phyloP scores from a whole-genome alignment of 2,329 filamentous ascomycete species.

The Fusarium bulbicola region DNA sequence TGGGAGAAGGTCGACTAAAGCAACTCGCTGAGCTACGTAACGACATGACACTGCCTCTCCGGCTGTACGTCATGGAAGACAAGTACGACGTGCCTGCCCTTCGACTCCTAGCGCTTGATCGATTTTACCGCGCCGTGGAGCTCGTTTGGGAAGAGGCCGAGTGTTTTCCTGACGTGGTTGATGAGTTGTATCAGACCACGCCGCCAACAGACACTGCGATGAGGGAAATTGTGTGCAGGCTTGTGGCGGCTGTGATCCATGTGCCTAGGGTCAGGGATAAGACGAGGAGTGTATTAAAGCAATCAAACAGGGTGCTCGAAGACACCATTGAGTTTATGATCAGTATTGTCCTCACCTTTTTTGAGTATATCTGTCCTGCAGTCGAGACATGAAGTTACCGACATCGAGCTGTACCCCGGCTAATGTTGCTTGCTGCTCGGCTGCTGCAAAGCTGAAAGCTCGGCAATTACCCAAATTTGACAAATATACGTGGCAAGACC shows the following conservation, averaged over 20 bases:
- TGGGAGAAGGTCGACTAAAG: background rate
- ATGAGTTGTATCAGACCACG: constrained; percentile 20
- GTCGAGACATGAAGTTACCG: background rate
- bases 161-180: constrained; percentile 7
- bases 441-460: background rate
- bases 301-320: no score
- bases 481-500: background rate
- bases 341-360: no score
- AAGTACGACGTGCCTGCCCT: constrained; percentile 49
- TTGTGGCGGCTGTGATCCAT: constrained; percentile 6
- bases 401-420: no score
- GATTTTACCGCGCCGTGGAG: constrained; percentile 43
- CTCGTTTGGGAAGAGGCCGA: constrained; percentile 5
- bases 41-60: constrained; percentile 32
- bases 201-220: background rate
- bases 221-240: constrained; percentile 21
- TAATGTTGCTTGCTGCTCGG: background rate
- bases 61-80: constrained; percentile 49
- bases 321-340: no score
- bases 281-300: background rate
- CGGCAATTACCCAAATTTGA: background rate
- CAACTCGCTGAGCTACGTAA: background rate
- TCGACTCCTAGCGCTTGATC: constrained; percentile 41
- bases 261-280: background rate
- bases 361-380: background rate